Evolutionary conservation across 2,329 filamentous ascomycete genomes (phyloP), one percentile per base, ranked within the genome.

Genomic region (Myriosclerotinia duriaeana): DNA sequence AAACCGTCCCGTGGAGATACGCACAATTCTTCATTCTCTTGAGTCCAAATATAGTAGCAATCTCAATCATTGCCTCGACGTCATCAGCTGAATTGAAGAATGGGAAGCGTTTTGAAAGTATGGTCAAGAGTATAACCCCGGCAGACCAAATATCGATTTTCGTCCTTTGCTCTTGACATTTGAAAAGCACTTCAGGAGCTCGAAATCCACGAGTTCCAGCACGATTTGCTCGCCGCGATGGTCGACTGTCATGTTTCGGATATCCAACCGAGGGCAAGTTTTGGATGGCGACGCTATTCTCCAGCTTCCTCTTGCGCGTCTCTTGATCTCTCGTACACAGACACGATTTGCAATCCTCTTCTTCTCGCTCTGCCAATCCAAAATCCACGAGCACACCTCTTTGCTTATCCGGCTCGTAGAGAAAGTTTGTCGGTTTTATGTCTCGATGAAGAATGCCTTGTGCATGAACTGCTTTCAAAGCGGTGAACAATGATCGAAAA

Each of bases 81-180:
- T 99, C 95, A 77, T 99, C 95, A n/a, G 93, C 90, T 55, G 92
- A 96, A 79, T 99, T 97, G 83, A 99, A 99, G 79, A 99, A 99
- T 1, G 95, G 95, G 74, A 99, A 99, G 5, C 95, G 88, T 66
- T 90, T 90, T 52, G 91, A 94, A 17, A 99, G 82, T 70, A 99
- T 90, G 0, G 95, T 99, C n/a, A 99, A 83, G 2, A 99, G 84
- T 65, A 99, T 96, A n/a, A 99, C 93, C 53, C 95, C 95, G 0
- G 89, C 93, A 34, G 92, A 97, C 95, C 95, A 99, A 71, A 99
- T 90, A 77, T 99, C 95, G 72, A 99, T 95, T 72, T 94, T 90
- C 53, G 91, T 94, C 5, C 90, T 96, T 78, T 99, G 95, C 70
- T 93, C 90, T 0, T 93, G 97, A 79, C 95, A 99, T 78, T 99